phyloP scores from a whole-genome alignment of 768 basidiomycete species.

The Megacollybia marginata region DNA sequence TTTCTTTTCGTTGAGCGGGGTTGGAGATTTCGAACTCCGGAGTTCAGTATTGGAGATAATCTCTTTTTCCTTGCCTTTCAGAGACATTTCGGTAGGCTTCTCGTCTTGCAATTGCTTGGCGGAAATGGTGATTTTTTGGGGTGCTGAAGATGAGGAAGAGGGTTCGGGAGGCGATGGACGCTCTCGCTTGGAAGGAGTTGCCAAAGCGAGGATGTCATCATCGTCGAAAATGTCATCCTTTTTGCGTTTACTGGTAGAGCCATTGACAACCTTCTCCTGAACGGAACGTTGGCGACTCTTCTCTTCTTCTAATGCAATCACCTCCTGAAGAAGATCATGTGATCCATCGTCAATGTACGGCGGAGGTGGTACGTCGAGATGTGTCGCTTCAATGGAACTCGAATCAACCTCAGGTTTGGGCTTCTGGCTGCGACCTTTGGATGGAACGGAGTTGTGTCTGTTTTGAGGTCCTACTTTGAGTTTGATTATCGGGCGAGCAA shows the following conservation, averaged over 20 bases:
- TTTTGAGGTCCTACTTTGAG: slow-evolving; percentile 49
- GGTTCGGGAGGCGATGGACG: slow-evolving; percentile 35
- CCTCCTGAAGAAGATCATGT: slow-evolving; percentile 74
- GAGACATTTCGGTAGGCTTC: slow-evolving; percentile 33
- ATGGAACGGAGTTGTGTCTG: slow-evolving; percentile 28
- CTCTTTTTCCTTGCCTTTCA: slow-evolving; percentile 77
- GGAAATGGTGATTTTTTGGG: slow-evolving; percentile 8
- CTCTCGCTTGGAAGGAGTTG: slow-evolving; percentile 56
- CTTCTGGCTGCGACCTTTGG: slow-evolving; percentile 31
- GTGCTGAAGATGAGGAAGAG: slow-evolving; percentile 12
- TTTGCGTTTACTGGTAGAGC: slow-evolving; percentile 50
- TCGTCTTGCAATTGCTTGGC: slow-evolving; percentile 27
- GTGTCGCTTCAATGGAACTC: not conserved
- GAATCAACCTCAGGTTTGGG: slow-evolving; percentile 16
- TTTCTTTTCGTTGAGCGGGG: slow-evolving; percentile 76
- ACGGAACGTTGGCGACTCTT: slow-evolving; percentile 38
- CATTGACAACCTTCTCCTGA: slow-evolving; percentile 34
- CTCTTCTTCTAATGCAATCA: slow-evolving; percentile 71
- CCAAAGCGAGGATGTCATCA: slow-evolving; percentile 58
- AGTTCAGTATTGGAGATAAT: slow-evolving; percentile 25
- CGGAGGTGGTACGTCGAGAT: slow-evolving; percentile 36
- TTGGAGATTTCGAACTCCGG: slow-evolving; percentile 18
- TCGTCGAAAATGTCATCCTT: slow-evolving; percentile 35
- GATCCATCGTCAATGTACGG: slow-evolving; percentile 77
- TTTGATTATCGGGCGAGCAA: slow-evolving; percentile 55